These are phyloP conservation scores for Diaporthe citriasiana DNA, from an alignment of 2,329 filamentous ascomycete genomes.

Conservation along the genomic window DNA sequence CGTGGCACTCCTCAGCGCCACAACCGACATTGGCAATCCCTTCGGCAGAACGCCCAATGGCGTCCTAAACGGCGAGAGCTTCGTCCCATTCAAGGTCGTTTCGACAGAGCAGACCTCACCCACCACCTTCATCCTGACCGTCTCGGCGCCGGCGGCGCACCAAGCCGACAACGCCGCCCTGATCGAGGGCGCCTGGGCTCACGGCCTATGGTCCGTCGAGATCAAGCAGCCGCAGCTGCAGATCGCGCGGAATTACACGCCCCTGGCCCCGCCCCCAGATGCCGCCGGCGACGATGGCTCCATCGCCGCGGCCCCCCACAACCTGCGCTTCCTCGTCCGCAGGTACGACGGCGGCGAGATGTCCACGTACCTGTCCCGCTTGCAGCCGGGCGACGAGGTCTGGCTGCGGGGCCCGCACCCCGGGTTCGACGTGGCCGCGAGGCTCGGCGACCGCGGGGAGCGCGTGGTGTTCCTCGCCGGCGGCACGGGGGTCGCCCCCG, in stretches of 20 bases:
- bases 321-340: conserved; percentile 82
- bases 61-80: conserved; percentile 70
- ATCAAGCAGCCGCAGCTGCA: conserved; percentile 95
- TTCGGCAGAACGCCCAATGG: conserved; percentile 28
- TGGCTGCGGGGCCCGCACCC: conserved; percentile 84
- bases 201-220: conserved; percentile 88
- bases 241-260: conserved; percentile 92
- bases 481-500: conserved; percentile 92
- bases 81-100: conserved; percentile 76
- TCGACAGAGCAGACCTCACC: conserved; percentile 74
- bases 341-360: conserved; percentile 86
- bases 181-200: conserved; percentile 63
- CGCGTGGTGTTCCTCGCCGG: conserved; percentile 88
- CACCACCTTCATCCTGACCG: conserved; percentile 77
- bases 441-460: conserved; percentile 51
- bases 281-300: conserved; percentile 44
- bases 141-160: conserved; percentile 53
- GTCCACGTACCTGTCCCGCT: conserved; percentile 80
- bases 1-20: conserved; percentile 15
- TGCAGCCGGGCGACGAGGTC: conserved; percentile 74
- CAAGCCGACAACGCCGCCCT: conserved; percentile 45
- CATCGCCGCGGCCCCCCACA: conserved; percentile 50
- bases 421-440: conserved; percentile 69
- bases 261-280: conserved; percentile 72
- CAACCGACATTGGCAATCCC: conserved; percentile 7